These are phyloP conservation scores for Penicillium brasilianum DNA, from an alignment of 2,329 filamentous ascomycete species.

Conservation along the genomic window DNA sequence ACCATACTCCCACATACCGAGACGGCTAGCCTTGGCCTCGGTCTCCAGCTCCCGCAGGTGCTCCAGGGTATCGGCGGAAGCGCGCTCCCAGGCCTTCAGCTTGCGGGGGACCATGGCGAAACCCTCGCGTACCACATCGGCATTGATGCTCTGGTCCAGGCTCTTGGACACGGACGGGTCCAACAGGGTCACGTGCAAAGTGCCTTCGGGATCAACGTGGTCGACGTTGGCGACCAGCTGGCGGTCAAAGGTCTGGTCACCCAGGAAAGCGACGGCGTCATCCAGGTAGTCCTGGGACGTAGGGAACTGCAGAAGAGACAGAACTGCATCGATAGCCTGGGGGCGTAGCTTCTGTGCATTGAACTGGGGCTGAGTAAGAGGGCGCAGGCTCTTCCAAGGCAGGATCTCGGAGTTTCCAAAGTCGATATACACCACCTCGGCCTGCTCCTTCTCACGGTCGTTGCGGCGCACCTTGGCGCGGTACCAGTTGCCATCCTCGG, in stretches of 20 bases:
- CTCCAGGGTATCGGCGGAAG: constrained; percentile 72
- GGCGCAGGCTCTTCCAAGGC: constrained; percentile 80
- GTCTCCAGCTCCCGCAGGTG: constrained; percentile 74
- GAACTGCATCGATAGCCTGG: constrained; percentile 83
- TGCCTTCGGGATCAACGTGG: constrained; percentile 77
- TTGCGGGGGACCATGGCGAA: constrained; percentile 91
- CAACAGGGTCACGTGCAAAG: constrained; percentile 85
- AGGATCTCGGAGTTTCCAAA: constrained; percentile 93
- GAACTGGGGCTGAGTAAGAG: constrained; percentile 81
- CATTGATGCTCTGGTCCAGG: constrained; percentile 82
- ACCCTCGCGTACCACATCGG: constrained; percentile 80
- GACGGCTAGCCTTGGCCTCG: constrained; percentile 76
- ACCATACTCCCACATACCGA: constrained; percentile 98
- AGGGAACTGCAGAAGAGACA: constrained; percentile 90
- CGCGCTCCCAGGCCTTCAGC: constrained; percentile 87
- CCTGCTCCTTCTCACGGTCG: constrained; percentile 84
- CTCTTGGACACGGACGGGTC: constrained; percentile 70
- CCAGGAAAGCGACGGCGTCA: constrained; percentile 78
- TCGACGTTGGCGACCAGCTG: constrained; percentile 91
- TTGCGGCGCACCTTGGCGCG: constrained; percentile 88
- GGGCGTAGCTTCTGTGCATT: constrained; percentile 78
- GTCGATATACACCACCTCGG: constrained; percentile 93
- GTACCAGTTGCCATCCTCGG: constrained; percentile 90
- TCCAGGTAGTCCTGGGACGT: constrained; percentile 78
- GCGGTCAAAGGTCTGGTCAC: constrained; percentile 73